Evolutionary conservation across 2,329 filamentous ascomycete species (phyloP).

Genomic region (Aspergillus versicolor): DNA sequence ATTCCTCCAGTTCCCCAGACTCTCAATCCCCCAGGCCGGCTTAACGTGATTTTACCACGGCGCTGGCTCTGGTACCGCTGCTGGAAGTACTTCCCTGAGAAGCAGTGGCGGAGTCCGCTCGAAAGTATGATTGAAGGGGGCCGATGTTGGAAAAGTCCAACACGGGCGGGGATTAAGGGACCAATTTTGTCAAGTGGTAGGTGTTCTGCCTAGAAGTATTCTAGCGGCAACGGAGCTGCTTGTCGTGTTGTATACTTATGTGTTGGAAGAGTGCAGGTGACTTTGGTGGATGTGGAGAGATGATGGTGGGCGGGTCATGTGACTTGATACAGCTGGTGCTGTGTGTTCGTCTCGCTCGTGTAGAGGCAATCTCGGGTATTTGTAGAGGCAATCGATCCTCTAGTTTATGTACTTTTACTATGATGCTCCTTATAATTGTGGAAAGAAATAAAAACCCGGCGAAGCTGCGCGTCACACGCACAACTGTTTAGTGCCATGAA

Average conservation of each 20-base stretch:
- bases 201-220: neutral
- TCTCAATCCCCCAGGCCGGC: neutral
- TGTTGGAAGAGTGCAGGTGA: neutral
- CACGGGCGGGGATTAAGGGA: neutral
- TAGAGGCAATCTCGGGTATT: too few species aligned
- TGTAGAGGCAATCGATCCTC: neutral
- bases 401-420: neutral
- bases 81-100: neutral
- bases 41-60: neutral
- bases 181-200: neutral
- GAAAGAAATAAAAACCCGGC: neutral
- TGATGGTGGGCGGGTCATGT: neutral
- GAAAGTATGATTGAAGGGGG: neutral
- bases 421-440: neutral
- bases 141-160: neutral
- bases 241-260: neutral
- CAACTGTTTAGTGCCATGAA: conserved; percentile 4
- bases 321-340: neutral
- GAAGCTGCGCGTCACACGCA: neutral
- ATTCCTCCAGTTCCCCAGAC: neutral
- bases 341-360: neutral
- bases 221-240: neutral
- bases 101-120: neutral
- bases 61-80: neutral
- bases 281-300: neutral